Evolutionary conservation across 2,329 filamentous ascomycete species (phyloP).

Genomic region (Sarocladium brachiariae): DNA sequence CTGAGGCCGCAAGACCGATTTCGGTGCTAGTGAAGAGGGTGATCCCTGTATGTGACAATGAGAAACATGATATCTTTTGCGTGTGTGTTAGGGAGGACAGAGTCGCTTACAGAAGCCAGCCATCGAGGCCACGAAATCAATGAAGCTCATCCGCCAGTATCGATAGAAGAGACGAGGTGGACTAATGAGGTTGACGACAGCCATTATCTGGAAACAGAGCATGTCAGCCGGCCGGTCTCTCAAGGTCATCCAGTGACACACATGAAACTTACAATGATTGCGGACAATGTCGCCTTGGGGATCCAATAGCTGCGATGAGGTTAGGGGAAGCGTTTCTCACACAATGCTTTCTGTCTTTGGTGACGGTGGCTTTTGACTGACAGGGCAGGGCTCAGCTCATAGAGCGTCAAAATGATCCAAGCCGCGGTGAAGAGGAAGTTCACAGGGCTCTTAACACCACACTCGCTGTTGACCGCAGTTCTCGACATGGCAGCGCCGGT

Average conservation of each 20-base stretch:
- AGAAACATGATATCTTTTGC: too few species aligned
- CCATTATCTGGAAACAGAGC: constrained; percentile 44
- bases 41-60: constrained; percentile 47
- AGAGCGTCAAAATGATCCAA: constrained; percentile 55
- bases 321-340: too few species aligned
- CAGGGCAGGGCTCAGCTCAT: constrained; percentile 51
- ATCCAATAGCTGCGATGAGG: constrained; percentile 54
- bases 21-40: constrained; percentile 55
- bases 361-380: constrained; percentile 23
- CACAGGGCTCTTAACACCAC: constrained; percentile 54
- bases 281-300: constrained; percentile 57
- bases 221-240: too few species aligned
- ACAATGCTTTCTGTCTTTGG: too few species aligned
- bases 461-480: constrained; percentile 60
- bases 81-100: background rate
- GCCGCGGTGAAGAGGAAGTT: constrained; percentile 54
- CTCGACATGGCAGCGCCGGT: constrained; percentile 61
- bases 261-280: constrained; percentile 49
- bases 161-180: constrained; percentile 52
- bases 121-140: constrained; percentile 58
- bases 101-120: constrained; percentile 40
- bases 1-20: constrained; percentile 50
- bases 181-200: constrained; percentile 55
- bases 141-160: constrained; percentile 58
- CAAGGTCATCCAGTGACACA: too few species aligned